Base-by-base conservation (phyloP, 208 protist genomes). In the Vickermania spadyakhi region DNA sequence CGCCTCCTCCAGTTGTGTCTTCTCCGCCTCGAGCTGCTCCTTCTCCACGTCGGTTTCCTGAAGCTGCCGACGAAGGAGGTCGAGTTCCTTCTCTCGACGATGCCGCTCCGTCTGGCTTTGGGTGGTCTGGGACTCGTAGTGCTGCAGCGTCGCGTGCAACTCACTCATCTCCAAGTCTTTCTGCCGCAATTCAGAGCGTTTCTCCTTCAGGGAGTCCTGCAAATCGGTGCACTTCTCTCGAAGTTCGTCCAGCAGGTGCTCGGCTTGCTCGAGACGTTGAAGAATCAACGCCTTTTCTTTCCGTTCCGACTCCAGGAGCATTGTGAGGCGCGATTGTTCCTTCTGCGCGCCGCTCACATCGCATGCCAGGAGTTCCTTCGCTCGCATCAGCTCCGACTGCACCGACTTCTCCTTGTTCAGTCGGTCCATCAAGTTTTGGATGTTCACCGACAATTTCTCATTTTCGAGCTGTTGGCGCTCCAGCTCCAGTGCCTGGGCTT, bases 391-490 rank as follows among this genome's bases (percentile, higher is more conserved):
- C 7, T 28, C 25, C 52, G 25, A 14, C 25, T 56, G 52, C 25
- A 28, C 14, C 75, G 86, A 75, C 57, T 86, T 90, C 18, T 62
- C 70, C 1, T 77, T 77, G 61, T 86, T 89, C 30, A 89, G 63
- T 5, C 75, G 73, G 51, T 93, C 80, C 55, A 84, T 88, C 2
- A 88, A 81, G 4, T 68, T 75, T n/a, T 36, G 80, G 57, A 88
- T 81, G 2, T 73, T 83, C 52, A 70, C 72, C 58, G 89, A 74
- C 52, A 93, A 58, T 36, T 77, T 69, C 61, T 89, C 86, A 64
- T 83, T 78, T 0, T 71, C 79, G 13, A 69, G 56, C 1, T 54
- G 30, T 29, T 81, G 70, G 31, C 80, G 74, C 28, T 59, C 68
- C 21, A 84, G 57, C 51, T 77, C 71, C 1, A 74, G 62, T 49